phyloP scores from a whole-genome alignment of 768 basidiomycete species.

The Suillus fuscotomentosus region DNA sequence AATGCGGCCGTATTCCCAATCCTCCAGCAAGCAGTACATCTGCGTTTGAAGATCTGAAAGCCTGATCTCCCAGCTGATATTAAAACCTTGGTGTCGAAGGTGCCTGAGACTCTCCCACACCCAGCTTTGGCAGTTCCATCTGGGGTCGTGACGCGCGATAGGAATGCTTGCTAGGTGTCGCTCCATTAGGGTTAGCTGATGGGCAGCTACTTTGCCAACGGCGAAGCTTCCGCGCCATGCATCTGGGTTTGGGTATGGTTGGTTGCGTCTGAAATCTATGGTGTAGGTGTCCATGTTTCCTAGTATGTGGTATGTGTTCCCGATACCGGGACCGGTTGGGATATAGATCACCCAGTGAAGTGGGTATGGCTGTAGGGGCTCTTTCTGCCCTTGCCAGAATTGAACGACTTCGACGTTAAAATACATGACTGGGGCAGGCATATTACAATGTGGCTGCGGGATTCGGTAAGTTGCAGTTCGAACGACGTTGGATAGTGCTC shows the following conservation, averaged over 20 bases:
- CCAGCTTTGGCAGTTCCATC: constrained; percentile 30
- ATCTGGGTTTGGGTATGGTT: constrained; percentile 6
- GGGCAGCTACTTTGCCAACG: constrained; percentile 23
- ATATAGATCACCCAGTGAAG: constrained; percentile 31
- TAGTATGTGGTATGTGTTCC: constrained; percentile 27
- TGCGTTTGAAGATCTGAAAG: constrained; percentile 19
- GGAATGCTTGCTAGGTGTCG: constrained; percentile 11
- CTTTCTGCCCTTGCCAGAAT: constrained; percentile 22
- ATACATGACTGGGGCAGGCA: constrained; percentile 17
- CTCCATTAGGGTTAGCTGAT: constrained; percentile 18
- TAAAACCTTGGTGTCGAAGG: constrained; percentile 11
- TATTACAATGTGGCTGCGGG: not conserved
- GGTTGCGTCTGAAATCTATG: constrained; percentile 9
- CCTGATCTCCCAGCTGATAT: constrained; percentile 12
- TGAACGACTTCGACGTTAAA: constrained; percentile 27
- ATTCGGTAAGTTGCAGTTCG: not conserved
- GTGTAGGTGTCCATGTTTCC: constrained; percentile 26
- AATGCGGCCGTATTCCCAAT: constrained; percentile 20
- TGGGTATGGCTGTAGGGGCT: constrained; percentile 10
- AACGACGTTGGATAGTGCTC: not conserved
- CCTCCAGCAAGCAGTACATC: constrained; percentile 27
- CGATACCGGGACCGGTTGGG: constrained; percentile 17
- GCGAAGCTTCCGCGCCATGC: constrained; percentile 26
- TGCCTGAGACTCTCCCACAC: constrained; percentile 21
- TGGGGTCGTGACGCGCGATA: constrained; percentile 16